Conservation (phyloP, 805 yeast species). For the Pichia eremophila region DNA sequence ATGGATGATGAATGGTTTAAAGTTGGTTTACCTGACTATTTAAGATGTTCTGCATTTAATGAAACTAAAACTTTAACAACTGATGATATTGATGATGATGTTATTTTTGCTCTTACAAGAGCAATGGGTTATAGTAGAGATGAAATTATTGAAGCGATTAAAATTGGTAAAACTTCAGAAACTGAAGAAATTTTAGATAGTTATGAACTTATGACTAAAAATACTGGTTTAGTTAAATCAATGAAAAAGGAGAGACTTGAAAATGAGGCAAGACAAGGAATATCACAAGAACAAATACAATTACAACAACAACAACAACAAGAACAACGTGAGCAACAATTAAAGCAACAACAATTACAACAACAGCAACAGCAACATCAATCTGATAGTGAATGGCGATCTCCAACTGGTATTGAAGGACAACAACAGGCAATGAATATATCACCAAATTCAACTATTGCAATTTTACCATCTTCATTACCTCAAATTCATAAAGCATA, state of each 20-base stretch:
- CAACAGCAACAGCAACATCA: background rate
- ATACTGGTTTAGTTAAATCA: constrained; percentile 59
- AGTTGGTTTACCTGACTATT: constrained; percentile 68
- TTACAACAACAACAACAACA: background rate
- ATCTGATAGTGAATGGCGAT: constrained; percentile 20
- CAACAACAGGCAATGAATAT: constrained; percentile 20
- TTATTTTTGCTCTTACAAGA: constrained; percentile 60
- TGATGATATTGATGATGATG: constrained; percentile 58
- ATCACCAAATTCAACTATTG: constrained; percentile 72
- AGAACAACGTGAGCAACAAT: constrained; percentile 1
- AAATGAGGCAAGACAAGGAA: constrained; percentile 1
- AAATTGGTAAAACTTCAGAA: constrained; percentile 31
- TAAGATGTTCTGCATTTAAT: constrained; percentile 47
- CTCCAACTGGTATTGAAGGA: constrained; percentile 22
- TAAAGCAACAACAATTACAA: background rate
- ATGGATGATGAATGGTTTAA: constrained; percentile 94
- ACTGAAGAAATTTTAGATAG: constrained; percentile 82
- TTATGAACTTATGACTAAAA: constrained; percentile 73
- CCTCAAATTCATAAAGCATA: constrained; percentile 92
- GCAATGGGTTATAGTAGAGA: constrained; percentile 87
- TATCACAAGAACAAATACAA: background rate
- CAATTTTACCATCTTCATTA: constrained; percentile 85
- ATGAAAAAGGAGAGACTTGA: constrained; percentile 32
- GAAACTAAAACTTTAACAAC: constrained; percentile 23
- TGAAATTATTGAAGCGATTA: constrained; percentile 63